These are phyloP conservation scores for Aspergillus ellipticus DNA, from an alignment of 495 filamentous ascomycete species.

Conservation along the genomic window DNA sequence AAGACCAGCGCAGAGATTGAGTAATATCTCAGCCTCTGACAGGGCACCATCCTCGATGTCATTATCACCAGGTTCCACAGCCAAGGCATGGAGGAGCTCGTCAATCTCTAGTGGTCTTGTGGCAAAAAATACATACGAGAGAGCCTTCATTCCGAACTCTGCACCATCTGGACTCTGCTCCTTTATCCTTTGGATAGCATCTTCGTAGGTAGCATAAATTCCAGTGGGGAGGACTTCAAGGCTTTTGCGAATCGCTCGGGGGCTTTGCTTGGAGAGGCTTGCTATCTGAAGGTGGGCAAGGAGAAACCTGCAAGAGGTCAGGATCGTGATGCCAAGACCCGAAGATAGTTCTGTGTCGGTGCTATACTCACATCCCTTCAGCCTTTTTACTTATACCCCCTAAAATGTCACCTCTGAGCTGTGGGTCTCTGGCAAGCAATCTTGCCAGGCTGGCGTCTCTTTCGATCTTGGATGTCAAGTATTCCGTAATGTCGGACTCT, in stretches of 20 bases:
- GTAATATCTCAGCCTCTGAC: constrained; percentile 30
- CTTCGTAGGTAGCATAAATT: neutral
- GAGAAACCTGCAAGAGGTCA: neutral
- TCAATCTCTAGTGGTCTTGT: constrained; percentile 29
- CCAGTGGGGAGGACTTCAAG: neutral
- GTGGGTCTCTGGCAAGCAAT: neutral
- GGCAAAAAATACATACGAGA: constrained; percentile 17
- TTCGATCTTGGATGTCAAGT: neutral
- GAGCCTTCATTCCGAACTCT: neutral
- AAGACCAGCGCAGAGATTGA: constrained; percentile 51
- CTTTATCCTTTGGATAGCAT: neutral
- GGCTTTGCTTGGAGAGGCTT: neutral
- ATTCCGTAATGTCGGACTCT: neutral
- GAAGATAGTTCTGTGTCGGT: neutral
- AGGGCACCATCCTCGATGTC: constrained; percentile 40
- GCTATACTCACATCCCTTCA: neutral
- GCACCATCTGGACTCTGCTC: neutral
- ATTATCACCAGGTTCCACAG: constrained; percentile 23
- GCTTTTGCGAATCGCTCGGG: neutral
- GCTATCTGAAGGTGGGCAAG: neutral
- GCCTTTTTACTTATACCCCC: neutral
- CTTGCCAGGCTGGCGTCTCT: neutral
- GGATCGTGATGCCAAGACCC: neutral
- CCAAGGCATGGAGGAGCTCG: constrained; percentile 49
- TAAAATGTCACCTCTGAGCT: neutral